Evolutionary conservation across 768 basidiomycete species (phyloP).

Genomic region (Boletellus emodensis): DNA sequence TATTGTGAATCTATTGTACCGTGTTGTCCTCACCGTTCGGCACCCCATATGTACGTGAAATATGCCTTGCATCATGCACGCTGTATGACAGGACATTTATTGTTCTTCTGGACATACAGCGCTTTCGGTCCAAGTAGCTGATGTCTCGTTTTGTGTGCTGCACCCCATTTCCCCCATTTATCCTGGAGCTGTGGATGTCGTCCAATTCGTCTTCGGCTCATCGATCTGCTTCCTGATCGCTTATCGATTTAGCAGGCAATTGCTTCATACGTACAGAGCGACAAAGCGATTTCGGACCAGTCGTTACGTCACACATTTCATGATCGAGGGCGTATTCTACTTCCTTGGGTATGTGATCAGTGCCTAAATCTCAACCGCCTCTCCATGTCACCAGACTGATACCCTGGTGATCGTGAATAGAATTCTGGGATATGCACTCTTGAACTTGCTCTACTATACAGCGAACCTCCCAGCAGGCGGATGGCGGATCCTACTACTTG

Average conservation of each 20-base stretch:
- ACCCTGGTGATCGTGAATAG: neutral
- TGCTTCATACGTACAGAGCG: neutral
- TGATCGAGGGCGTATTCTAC: neutral
- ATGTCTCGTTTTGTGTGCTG: neutral
- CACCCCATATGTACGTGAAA: neutral
- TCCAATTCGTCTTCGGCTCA: neutral
- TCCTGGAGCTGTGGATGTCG: neutral
- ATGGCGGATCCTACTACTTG: neutral
- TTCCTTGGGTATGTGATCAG: neutral
- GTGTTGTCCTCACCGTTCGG: neutral
- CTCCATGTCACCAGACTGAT: too few species aligned
- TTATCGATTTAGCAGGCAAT: neutral
- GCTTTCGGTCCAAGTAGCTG: neutral
- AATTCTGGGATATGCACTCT: neutral
- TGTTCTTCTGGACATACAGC: neutral
- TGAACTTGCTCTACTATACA: neutral
- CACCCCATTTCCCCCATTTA: neutral
- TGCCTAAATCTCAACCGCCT: neutral
- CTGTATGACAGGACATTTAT: too few species aligned
- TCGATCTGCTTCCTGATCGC: neutral
- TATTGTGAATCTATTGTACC: neutral
- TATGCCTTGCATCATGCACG: neutral
- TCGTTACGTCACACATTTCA: neutral
- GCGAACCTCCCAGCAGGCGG: neutral
- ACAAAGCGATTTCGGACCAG: neutral